These are phyloP conservation scores for Ceratobasidium papillatum DNA, from an alignment of 1,284 basidiomycete species.

Conservation along the genomic window DNA sequence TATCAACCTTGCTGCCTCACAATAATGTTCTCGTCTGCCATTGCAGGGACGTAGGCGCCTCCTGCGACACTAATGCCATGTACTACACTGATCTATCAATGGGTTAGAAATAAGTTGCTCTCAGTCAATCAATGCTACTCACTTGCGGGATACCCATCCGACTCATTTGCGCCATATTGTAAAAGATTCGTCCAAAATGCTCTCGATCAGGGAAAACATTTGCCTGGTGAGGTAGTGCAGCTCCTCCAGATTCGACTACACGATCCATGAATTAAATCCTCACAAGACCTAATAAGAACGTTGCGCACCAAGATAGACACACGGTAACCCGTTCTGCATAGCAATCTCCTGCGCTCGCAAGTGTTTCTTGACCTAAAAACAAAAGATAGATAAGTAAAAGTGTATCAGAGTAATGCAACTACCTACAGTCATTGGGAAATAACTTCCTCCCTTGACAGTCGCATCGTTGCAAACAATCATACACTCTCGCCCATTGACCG, in stretches of 20 bases:
- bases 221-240: constrained; percentile 91
- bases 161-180: constrained; percentile 73
- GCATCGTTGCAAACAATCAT: constrained; percentile 94
- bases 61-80: constrained; percentile 93
- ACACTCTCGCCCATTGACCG: constrained; percentile 84
- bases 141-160: constrained; percentile 53
- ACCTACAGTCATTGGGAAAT: constrained; percentile 86
- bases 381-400: neutral
- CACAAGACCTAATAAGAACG: neutral
- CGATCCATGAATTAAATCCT: neutral
- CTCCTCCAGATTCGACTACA: constrained; percentile 91
- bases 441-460: constrained; percentile 92
- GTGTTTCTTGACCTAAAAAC: constrained; percentile 87
- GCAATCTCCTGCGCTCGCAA: constrained; percentile 93
- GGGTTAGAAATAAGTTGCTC: constrained; percentile 89
- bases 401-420: neutral
- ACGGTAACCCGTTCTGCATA: constrained; percentile 87
- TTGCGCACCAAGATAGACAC: constrained; percentile 82
- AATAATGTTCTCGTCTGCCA: constrained; percentile 96
- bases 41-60: constrained; percentile 93
- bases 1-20: constrained; percentile 79
- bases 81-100: constrained; percentile 82
- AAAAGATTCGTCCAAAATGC: constrained; percentile 96
- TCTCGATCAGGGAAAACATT: constrained; percentile 91
- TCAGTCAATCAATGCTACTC: constrained; percentile 42